These are phyloP conservation scores for Neofusicoccum kwambonambiense DNA, from an alignment of 2,329 filamentous ascomycete species.

Conservation along the genomic window DNA sequence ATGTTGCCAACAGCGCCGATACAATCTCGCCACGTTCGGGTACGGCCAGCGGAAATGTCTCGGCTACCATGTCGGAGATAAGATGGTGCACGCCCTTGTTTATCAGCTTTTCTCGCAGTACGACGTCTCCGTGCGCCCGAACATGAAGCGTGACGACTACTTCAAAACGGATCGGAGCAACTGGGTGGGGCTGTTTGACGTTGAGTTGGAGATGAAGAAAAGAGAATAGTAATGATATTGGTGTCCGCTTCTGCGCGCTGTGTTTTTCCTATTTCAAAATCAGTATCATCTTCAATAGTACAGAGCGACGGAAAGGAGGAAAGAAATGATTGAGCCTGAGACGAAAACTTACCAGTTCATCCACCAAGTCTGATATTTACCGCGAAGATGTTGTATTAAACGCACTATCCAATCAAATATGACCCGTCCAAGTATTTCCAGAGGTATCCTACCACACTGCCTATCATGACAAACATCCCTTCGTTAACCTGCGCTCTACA, in stretches of 20 bases:
- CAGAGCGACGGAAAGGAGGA: not conserved
- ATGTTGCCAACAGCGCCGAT: slow-evolving; percentile 10
- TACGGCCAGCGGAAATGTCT: slow-evolving; percentile 19
- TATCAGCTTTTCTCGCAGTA: slow-evolving; percentile 16
- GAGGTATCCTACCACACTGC: too few relatives aligned
- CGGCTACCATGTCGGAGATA: slow-evolving; percentile 14
- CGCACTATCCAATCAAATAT: too few relatives aligned
- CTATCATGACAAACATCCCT: too few relatives aligned
- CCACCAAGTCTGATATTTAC: too few relatives aligned
- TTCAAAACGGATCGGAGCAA: slow-evolving; percentile 4
- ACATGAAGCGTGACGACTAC: not conserved
- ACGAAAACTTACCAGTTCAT: too few relatives aligned
- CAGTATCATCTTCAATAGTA: too few relatives aligned
- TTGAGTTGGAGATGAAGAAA: not conserved
- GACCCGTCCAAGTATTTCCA: too few relatives aligned
- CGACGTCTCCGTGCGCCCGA: not conserved
- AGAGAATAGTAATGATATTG: not conserved
- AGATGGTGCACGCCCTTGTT: slow-evolving; percentile 9
- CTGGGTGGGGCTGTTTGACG: not conserved
- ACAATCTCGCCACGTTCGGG: slow-evolving; percentile 14
- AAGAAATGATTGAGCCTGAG: too few relatives aligned
- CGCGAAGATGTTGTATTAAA: too few relatives aligned
- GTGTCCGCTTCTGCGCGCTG: not conserved
- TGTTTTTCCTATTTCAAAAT: too few relatives aligned
- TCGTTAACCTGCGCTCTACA: not conserved